These are phyloP conservation scores for Gnomoniopsis smithogilvyi DNA, from an alignment of 2,329 filamentous ascomycete species.

Conservation along the genomic window DNA sequence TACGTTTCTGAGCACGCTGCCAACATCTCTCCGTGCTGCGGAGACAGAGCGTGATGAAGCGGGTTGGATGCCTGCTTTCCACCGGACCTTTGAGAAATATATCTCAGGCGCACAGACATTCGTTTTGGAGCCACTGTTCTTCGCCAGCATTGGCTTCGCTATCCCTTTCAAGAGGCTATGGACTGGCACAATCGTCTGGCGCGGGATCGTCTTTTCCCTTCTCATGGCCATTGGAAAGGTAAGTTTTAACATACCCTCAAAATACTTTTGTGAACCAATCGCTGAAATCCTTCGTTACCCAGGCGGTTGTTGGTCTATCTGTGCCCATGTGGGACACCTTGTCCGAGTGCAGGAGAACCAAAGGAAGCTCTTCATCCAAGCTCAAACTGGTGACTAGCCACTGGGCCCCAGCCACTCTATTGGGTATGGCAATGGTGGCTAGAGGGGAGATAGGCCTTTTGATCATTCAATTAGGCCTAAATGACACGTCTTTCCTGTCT, in stretches of 20 bases:
- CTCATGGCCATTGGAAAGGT: constrained; percentile 49
- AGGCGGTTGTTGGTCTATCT: constrained; percentile 20
- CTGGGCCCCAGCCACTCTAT: constrained; percentile 42
- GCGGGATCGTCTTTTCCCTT: constrained; percentile 52
- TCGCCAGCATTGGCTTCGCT: constrained; percentile 56
- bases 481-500: constrained; percentile 43
- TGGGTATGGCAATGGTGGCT: constrained; percentile 57
- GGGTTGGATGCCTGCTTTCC: constrained; percentile 33
- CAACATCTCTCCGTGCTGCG: constrained; percentile 33
- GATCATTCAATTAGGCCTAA: constrained; percentile 35
- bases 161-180: constrained; percentile 59
- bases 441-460: constrained; percentile 61
- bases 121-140: constrained; percentile 56
- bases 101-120: constrained; percentile 33
- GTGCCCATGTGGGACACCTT: constrained; percentile 36
- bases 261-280: background rate
- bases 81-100: constrained; percentile 36
- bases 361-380: background rate
- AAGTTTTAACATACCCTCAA: background rate
- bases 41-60: constrained; percentile 30
- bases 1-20: constrained; percentile 32
- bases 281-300: background rate
- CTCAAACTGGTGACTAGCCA: background rate
- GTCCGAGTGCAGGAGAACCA: background rate
- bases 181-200: constrained; percentile 47